Base-by-base conservation (phyloP, 2,329 filamentous ascomycete species). In the Colletotrichum musae region DNA sequence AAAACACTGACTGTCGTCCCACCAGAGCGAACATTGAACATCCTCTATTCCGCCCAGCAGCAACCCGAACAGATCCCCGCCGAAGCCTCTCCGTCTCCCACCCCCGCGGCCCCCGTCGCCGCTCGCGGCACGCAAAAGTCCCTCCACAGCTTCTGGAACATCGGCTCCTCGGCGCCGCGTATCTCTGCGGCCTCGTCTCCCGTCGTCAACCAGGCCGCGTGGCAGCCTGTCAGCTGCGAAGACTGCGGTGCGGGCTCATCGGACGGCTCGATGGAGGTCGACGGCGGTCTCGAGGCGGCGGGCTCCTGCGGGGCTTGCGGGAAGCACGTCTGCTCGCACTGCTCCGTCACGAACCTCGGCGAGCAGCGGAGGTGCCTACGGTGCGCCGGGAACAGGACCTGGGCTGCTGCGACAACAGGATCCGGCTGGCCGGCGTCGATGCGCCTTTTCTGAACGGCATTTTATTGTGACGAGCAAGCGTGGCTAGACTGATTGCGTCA, bases 71-170 rank as follows among this genome's bases (percentile, higher is more conserved):
- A 72, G 15, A 52, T 70, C 26, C 63, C 73, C 24, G 58, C 6
- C 64, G 61, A 71, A 5, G 54, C 70, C 18, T 67, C 73, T 24
- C 51, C 71, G 64, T 18, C 72, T 9, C 36, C 73, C 61, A 58
- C 58, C 48, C 47, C 73, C 24, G 57, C 56, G n/a, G 26, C 68
- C 65, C 28, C 28, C 28, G 28, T 32, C 28, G 18, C 59, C 41
- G 15, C 71, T 45, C 21, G 53, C 54, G 47, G 47, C 57, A 75
- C 63, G 24, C 88, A 91, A 75, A 80, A 83, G 4, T 89, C 86
- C 0, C 80, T 91, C 0, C 88, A 91, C 76, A 86, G 81, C 48
- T 91, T 91, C 79, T 92, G 88, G 88, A 83, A 84, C n/a, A 82
- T 91, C 15, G 83, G 81, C 2, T 80, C 81, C 0, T 76, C 80